Evolutionary conservation across 1,284 basidiomycete species (phyloP), one percentile per base, ranked within the genome.

Genomic region (Trichosporon coremiiforme): DNA sequence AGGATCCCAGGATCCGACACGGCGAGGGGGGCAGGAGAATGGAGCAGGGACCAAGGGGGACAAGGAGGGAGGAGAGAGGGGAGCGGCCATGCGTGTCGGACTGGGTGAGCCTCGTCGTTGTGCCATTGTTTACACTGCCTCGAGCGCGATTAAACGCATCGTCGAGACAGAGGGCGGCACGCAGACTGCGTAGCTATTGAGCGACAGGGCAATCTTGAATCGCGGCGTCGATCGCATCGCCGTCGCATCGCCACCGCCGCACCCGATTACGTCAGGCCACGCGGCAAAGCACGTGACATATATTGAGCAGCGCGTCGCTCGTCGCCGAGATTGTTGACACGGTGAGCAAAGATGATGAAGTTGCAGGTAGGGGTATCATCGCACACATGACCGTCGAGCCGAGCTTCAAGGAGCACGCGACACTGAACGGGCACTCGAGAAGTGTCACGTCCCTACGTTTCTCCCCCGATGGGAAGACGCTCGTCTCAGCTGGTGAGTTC

Each of bases 361-460:
- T 10, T 13, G 36, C 25, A 53, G 22, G 50, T 2, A 9, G 9
- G 20, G 50, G 17, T n/a, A 53, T 20, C 57, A 62, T 22, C 29
- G 7, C 31, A 33, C 57, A 33, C 31, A 62, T 62, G 57, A 62
- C 57, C 57, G 57, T 62, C 31, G 57, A 62, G 57, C 29, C 31
- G 17, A 17, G 29, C 31, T 62, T 62, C 57, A 62, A 62, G 6
- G 57, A 62, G 57, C 57, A 62, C 57, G 83, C 82, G 69, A 84
- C 84, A 0, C 75, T 87, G 0, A 67, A 70, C 8, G 86, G 83
- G 0, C 86, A 87, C 76, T 71, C 77, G 3, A 79, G 84, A 31
- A 74, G 79, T 3, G 77, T 86, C 22, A 85, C 86, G 1, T 77
- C 82, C 1, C 71, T 87, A 20, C 75, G 76, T 20, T 87, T 87